A percentile compares a stretch with the other conserved stretches of the same genome.
Evolutionary conservation across 2,329 filamentous ascomycete species (phyloP).

Genomic region (Epichloe elymi): DNA sequence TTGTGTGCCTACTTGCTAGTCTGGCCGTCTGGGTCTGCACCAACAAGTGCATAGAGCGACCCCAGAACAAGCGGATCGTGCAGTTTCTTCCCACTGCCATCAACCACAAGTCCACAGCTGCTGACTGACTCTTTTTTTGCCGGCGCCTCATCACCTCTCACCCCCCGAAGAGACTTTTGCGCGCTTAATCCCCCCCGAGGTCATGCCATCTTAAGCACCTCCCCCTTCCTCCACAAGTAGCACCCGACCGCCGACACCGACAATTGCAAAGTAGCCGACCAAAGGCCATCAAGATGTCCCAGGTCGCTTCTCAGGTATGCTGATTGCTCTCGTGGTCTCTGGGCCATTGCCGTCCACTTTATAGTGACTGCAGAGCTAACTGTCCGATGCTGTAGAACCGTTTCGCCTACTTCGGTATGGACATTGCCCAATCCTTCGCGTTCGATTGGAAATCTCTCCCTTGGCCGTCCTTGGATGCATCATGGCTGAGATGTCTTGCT

Average conservation of each 20-base stretch:
- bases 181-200: conserved; percentile 16
- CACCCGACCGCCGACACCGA: conserved; percentile 27
- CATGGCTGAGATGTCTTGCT: not conserved
- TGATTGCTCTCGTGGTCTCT: not conserved
- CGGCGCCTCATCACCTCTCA: conserved; percentile 6
- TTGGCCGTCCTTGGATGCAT: not conserved
- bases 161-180: conserved; percentile 9
- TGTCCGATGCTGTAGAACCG: conserved; percentile 54
- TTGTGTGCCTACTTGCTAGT: too few relatives aligned
- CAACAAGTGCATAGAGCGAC: not conserved
- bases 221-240: conserved; percentile 19
- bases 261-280: conserved; percentile 22
- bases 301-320: conserved; percentile 47
- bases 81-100: conserved; percentile 11
- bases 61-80: conserved; percentile 6
- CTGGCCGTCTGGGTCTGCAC: too few relatives aligned
- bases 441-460: conserved; percentile 7
- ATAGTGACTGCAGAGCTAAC: not conserved
- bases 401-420: conserved; percentile 94
- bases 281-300: conserved; percentile 40
- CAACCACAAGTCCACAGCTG: conserved; percentile 2
- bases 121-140: conserved; percentile 4
- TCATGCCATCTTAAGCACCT: conserved; percentile 26
- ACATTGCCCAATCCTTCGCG: conserved; percentile 13
- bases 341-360: not conserved